Evolutionary conservation across 208 protist genomes (phyloP), one percentile per base, ranked within the genome.

Genomic region (Trypanosoma boissoni): DNA sequence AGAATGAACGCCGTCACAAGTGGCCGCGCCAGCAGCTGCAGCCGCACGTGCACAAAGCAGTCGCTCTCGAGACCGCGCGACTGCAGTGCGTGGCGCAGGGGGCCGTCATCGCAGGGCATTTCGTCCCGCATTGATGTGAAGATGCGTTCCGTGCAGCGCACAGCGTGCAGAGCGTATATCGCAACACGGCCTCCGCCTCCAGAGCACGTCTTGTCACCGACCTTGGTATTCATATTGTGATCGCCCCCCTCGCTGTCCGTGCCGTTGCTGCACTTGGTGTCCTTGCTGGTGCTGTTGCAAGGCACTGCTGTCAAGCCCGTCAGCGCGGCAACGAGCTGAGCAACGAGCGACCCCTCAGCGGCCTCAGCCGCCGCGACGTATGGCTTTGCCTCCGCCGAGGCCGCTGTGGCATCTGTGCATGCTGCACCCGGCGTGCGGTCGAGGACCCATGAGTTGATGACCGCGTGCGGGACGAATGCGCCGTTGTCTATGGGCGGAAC

Each of bases 391-490:
- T 12, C 34, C 34, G 34, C 8, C 6, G 34, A 6, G 12, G 34
- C 8, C 12, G 8, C 34, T 39, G 34, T 16, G 34, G 34, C 34
- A 12, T 6, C 34, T 6, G 8, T 39, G 6, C 8, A 39, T 12
- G 6, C 8, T 6, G 6, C 34, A 6, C 12, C 12, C 34, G 12
- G 12, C 16, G 39, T 53, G 6, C 58, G 18, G 34, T 58, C 28
- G 7, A 67, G 12, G 20, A 52, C 4, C 49, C 61, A 59, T 51
- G 51, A 67, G 34, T 67, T 34, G 29, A 67, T 48, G 4, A 67
- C 31, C 21, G 43, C 59, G 29, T 59, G 51, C 31, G 61, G 61
- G 31, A 67, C 18, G 32, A 59, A 67, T 20, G 43, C 37, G 9
- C 41, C 27, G 42, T 67, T 67, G 3, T 67, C 52, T 36, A 9